Conservation (phyloP, 164 flowering plant genomes). For the Houttuynia cordata region DNA sequence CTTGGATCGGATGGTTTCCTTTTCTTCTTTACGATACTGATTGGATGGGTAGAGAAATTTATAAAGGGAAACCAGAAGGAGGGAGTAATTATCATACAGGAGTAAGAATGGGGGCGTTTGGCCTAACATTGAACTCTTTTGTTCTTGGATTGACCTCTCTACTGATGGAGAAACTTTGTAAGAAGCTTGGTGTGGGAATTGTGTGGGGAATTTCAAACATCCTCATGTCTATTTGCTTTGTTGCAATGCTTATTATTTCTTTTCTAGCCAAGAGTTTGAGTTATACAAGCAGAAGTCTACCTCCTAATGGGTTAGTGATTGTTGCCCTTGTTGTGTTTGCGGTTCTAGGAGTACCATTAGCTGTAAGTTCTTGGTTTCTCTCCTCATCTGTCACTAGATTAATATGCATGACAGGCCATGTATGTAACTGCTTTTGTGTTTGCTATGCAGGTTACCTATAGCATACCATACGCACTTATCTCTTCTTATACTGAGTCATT, state of each 20-base stretch:
- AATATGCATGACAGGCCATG: neutral
- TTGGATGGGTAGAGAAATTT: conserved; percentile 98
- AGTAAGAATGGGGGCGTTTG: conserved; percentile 88
- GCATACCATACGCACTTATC: conserved; percentile 90
- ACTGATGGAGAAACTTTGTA: conserved; percentile 78
- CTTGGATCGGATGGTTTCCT: conserved; percentile 98
- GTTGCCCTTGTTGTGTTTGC: conserved; percentile 56
- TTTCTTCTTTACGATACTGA: conserved; percentile 94
- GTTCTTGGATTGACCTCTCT: conserved; percentile 78
- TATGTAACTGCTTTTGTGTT: neutral
- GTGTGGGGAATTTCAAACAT: conserved; percentile 87
- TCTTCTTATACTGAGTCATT: conserved; percentile 67
- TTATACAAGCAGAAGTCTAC: conserved; percentile 22
- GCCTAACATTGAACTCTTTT: conserved; percentile 81
- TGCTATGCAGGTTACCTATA: conserved; percentile 74
- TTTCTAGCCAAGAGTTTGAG: conserved; percentile 31
- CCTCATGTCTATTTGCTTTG: conserved; percentile 68
- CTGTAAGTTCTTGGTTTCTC: conserved; percentile 47
- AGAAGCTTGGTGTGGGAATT: conserved; percentile 85
- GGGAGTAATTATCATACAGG: conserved; percentile 56
- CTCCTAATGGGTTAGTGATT: conserved; percentile 60
- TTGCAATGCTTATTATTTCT: conserved; percentile 57
- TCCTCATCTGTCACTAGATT: neutral
- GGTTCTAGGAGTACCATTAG: conserved; percentile 81
- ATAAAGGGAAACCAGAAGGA: conserved; percentile 72